Evolutionary conservation across 306 rosid genomes (phyloP), one percentile per base, ranked within the genome.

Genomic region (Prosopis cineraria): DNA sequence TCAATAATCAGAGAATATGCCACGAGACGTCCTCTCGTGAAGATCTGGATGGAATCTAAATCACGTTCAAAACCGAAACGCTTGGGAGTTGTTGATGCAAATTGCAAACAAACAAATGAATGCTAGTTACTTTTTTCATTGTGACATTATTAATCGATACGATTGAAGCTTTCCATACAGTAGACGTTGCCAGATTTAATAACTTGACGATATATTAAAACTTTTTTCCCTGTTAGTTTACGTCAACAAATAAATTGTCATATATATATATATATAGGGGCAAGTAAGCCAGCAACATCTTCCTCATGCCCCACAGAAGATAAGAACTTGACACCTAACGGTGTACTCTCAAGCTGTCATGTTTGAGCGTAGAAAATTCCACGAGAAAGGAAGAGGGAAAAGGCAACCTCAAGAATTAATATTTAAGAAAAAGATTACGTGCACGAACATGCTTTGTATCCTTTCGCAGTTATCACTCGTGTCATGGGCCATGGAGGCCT

Each of bases 301-400:
- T 40, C 12, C 2, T 6, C 62, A 20, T 55, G 74, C 50, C 75
- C 84, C 84, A 73, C 78, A 60, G 16, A 59, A 66, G 86, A 83
- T 45, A 78, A 75, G 63, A 80, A 79, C 69, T 17, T 2, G 73
- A 55, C 80, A 81, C 43, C 85, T 68, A 71, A 72, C 79, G 36
- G 78, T 64, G 80, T 63, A 39, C 63, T 44, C 62, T 74, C 75
- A 31, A 81, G 65, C 78, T 76, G 89, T 73, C 83, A 72, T 62
- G 39, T 33, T n/a, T 10, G 48, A 50, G 65, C 63, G 13, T 19
- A 12, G 36, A 45, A 75, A 75, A 75, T 30, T 7, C 29, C 24
- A 20, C 25, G 3, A 37, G 40, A 74, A 29, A 63, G 52, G 68
- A 58, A 22, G 71, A 64, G 20, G 13, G 16, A 3, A 37, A 19